A percentile compares a stretch with the other conserved stretches of the same genome.
Conservation (phyloP, 1,139 yeast genomes). For the Wickerhamomyces sp. region DNA sequence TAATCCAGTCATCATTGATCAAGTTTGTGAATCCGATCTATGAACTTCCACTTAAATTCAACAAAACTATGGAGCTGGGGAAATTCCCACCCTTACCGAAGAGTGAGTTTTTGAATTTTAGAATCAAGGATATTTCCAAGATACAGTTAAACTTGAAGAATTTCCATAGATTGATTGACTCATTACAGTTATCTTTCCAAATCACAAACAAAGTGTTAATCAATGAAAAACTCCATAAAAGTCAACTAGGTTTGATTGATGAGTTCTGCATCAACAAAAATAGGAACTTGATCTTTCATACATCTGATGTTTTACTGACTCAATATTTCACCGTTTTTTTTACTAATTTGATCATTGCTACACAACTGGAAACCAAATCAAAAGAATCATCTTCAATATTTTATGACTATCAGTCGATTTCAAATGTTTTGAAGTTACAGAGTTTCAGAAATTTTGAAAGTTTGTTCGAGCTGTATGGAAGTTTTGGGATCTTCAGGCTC, state of each 20-base stretch:
- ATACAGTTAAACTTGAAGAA: slow-evolving; percentile 14
- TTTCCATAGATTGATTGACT: slow-evolving; percentile 8
- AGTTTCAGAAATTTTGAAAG: slow-evolving; percentile 21
- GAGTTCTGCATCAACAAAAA: slow-evolving; percentile 4
- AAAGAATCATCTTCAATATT: slow-evolving; percentile 9
- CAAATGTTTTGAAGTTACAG: slow-evolving; percentile 15
- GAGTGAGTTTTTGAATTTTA: slow-evolving; percentile 17
- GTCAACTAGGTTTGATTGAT: slow-evolving; percentile 4
- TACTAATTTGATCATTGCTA: slow-evolving; percentile 26
- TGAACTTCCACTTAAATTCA: slow-evolving; percentile 8
- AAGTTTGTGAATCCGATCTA: slow-evolving; percentile 11
- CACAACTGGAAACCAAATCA: slow-evolving; percentile 22
- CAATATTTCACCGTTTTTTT: slow-evolving; percentile 28
- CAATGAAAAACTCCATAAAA: slow-evolving; percentile 2
- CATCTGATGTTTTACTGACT: slow-evolving; percentile 26
- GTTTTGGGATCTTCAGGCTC: slow-evolving; percentile 34
- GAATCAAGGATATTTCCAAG: slow-evolving; percentile 4
- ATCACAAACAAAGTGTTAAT: slow-evolving; percentile 8
- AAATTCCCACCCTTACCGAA: slow-evolving; percentile 23
- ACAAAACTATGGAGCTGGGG: slow-evolving; percentile 7
- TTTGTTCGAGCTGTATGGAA: slow-evolving; percentile 30
- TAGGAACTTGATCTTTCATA: slow-evolving; percentile 24
- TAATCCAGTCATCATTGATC: slow-evolving; percentile 12
- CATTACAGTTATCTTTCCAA: slow-evolving; percentile 8
- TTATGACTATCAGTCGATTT: slow-evolving; percentile 16